Conservation (phyloP, 192 early-diverging fungal species). For the Neocallimastix lanati region DNA sequence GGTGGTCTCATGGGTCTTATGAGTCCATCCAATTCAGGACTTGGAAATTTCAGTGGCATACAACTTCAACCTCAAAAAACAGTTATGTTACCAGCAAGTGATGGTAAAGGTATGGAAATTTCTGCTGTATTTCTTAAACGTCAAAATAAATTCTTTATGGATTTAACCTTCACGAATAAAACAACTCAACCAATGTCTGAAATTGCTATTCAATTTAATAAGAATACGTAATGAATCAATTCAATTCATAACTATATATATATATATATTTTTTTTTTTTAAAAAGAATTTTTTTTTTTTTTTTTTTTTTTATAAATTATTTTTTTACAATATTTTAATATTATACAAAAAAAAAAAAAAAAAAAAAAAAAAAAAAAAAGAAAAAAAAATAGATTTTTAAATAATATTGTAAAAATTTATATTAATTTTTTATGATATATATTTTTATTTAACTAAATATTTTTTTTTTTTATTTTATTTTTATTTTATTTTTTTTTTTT, state of each 20-base stretch:
- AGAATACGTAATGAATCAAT: constrained; percentile 12
- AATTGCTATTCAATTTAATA: constrained; percentile 42
- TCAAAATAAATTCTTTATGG: constrained; percentile 9
- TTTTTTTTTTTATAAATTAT: no score
- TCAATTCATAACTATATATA: neutral
- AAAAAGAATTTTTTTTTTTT: no score
- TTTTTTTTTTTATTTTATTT: no score
- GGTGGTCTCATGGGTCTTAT: no score
- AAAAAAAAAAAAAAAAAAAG: no score
- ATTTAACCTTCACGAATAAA: constrained; percentile 22
- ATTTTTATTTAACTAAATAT: no score
- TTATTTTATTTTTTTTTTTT: no score
- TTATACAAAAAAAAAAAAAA: no score
- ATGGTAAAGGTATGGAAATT: constrained; percentile 1
- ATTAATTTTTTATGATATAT: no score
- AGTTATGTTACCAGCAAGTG: neutral
- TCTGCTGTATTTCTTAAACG: neutral
- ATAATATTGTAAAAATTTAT: no score
- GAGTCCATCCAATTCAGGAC: neutral
- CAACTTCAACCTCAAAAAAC: neutral
- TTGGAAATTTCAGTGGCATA: neutral
- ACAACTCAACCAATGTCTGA: constrained; percentile 12
- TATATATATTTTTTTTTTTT: neutral
- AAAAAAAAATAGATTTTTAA: no score
- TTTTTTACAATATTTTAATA: no score